Base-by-base conservation (phyloP, 2,329 filamentous ascomycete species). In the Aureobasidium sp. region DNA sequence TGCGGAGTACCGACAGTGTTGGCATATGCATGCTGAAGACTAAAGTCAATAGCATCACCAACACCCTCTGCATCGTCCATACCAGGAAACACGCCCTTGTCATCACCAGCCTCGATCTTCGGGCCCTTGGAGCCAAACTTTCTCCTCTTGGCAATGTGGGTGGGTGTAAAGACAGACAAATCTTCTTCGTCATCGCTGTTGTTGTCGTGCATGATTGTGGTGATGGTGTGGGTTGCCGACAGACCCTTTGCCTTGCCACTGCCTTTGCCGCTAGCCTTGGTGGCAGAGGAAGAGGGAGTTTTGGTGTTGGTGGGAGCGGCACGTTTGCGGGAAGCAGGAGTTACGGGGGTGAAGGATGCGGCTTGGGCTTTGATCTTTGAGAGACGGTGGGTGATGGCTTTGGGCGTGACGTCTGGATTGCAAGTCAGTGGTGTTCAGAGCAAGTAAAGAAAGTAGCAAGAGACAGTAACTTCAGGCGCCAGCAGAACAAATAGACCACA, bases 371-470 rank as follows among this genome's bases (percentile, higher is more conserved):
- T 65, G 62, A 72, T 63, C 29, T 69, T 66, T 3, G 66, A 27
- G 42, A 73, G 53, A 47, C 69, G 70, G 64, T 73, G 70, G 17
- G 58, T 67, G 63, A 73, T 64, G 49, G 71, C 70, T 62, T 72
- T 73, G 12, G 70, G 49, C 11, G 70, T 72, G 64, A 69, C 71
- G 17, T 68, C 71, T 72, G 12, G 29, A 4, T 22, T 51, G 29
- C 8, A 3, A 34, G 5, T 20, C 17, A 15, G 15, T 47, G 8
- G 9, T 22, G 20, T 3, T 9, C 8, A 11, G 9, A 27, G 44
- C 22, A 29, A 27, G 44, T 14, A 34, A 34, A 20, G 17, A 15
- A 8, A 3, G 7, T 8, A 34, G 59, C 47, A 51, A 5, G 25
- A 31, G 2, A 31, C 31, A 31, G 22, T 25, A 25, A 25, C 22